A percentile compares a stretch with the other conserved stretches of the same genome.
Conservation (phyloP, 1,139 yeast genomes). For the Scheffersomyces illinoinensis region DNA sequence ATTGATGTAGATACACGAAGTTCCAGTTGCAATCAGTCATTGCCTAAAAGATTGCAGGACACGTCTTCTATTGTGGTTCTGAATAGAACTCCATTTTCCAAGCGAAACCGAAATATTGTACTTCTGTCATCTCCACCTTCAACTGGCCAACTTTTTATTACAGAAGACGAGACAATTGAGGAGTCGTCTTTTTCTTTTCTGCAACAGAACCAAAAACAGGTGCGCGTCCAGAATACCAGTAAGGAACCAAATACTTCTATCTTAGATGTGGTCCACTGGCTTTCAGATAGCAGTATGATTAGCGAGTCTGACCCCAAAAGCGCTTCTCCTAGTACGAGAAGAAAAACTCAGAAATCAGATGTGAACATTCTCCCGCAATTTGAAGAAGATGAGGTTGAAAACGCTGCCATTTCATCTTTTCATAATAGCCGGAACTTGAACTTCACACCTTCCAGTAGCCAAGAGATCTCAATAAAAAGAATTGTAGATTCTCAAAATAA, state of each 20-base stretch:
- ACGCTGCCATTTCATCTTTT: not conserved
- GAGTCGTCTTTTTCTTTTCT: constrained; percentile 14
- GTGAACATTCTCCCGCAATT: not conserved
- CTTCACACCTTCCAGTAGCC: not conserved
- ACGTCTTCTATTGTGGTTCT: not conserved
- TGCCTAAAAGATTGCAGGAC: not conserved
- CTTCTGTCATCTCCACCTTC: not conserved
- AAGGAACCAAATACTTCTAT: constrained; percentile 4
- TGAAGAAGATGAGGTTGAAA: not conserved
- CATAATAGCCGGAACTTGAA: too few relatives aligned
- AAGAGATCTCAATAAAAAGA: not conserved
- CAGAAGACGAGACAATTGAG: constrained; percentile 9
- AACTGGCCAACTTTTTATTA: not conserved
- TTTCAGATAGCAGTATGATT: constrained; percentile 12
- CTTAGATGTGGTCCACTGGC: constrained; percentile 26
- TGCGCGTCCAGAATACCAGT: not conserved
- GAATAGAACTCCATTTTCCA: not conserved
- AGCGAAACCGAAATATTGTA: not conserved
- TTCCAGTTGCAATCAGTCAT: not conserved
- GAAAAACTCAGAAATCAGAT: constrained; percentile 13
- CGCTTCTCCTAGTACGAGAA: constrained; percentile 1
- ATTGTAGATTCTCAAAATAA: not conserved
- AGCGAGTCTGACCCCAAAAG: not conserved
- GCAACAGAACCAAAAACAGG: not conserved
- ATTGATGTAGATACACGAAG: not conserved